Conservation (phyloP, 768 basidiomycete genomes). For the Coprinopsis strossmayeri region DNA sequence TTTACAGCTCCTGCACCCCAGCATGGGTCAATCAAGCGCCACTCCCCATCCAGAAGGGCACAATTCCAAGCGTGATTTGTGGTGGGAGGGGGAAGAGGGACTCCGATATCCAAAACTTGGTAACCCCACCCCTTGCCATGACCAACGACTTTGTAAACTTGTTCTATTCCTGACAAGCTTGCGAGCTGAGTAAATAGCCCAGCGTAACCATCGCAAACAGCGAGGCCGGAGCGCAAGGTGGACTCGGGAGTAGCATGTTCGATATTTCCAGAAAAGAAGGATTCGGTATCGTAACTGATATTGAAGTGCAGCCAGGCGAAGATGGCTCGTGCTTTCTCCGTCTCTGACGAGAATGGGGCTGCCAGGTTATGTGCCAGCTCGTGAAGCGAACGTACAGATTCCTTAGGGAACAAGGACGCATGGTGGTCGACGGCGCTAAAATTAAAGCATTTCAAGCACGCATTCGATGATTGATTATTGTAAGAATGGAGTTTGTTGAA, state of each 20-base stretch:
- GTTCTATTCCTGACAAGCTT: slow-evolving; percentile 26
- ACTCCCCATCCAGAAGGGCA: slow-evolving; percentile 35
- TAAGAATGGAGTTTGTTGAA: neutral
- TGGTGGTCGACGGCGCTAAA: slow-evolving; percentile 37
- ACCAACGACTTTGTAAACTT: slow-evolving; percentile 32
- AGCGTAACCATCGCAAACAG: slow-evolving; percentile 45
- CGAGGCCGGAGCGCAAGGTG: slow-evolving; percentile 35
- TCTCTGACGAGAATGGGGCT: slow-evolving; percentile 33
- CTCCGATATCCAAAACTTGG: slow-evolving; percentile 23
- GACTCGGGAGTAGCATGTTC: slow-evolving; percentile 28
- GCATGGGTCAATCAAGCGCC: slow-evolving; percentile 41
- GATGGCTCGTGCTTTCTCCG: slow-evolving; percentile 40
- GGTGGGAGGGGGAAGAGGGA: slow-evolving; percentile 28
- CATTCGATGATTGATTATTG: slow-evolving; percentile 8
- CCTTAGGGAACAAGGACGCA: slow-evolving; percentile 36
- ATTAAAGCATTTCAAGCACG: slow-evolving; percentile 38
- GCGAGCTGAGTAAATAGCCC: slow-evolving; percentile 35
- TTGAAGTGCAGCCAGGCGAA: slow-evolving; percentile 44
- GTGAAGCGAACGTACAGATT: slow-evolving; percentile 29
- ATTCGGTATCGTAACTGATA: slow-evolving; percentile 35
- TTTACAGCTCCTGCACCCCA: slow-evolving; percentile 42
- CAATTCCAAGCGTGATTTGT: slow-evolving; percentile 46
- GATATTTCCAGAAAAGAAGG: slow-evolving; percentile 39
- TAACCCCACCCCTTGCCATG: too few species aligned
- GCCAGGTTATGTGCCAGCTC: slow-evolving; percentile 35